Evolutionary conservation across 352 stramenopile species (phyloP), one percentile per base, ranked within the genome.

Genomic region (Phytophthora cactorum): DNA sequence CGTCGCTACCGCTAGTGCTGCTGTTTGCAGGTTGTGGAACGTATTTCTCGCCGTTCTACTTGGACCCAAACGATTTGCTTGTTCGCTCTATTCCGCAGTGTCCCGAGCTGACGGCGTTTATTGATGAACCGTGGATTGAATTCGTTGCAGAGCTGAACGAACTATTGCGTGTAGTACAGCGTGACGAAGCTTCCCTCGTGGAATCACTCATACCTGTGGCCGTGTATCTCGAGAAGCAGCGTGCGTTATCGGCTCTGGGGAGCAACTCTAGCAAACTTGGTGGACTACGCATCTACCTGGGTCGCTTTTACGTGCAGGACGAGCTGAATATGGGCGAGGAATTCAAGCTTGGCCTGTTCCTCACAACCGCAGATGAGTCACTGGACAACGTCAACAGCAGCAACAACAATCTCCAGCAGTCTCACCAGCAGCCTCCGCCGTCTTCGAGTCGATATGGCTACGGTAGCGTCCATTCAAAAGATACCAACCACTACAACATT

Each of bases 111-210:
- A 92, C 83, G 6, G 78, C 84, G n/a, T 95, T 95, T 61, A 95
- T 95, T 52, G 87, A 95, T 55, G 87, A 93, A 31, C 83, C 80
- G 46, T 95, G 84, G 85, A 85, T 95, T 66, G 82, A 92, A 74
- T 90, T 95, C 63, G 86, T 95, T 43, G 85, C 84, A 0, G 87
- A 95, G 54, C 66, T 95, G 1, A 95, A 95, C 52, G 82, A 87
- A 39, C 52, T 95, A 6, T 62, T 95, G 34, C 84, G 87, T 4
- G 74, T 92, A 11, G 85, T 95, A 15, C 72, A 86, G 41, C 78
- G 81, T n/a, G 70, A 90, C 29, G 77, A 86, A 60, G 60, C 66
- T 54, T 74, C 61, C 8, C 57, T 90, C 11, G 74, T 90, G 11
- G 74, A 89, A 53, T 85, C 82, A 27, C 77, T 93, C 2, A 65